These are phyloP conservation scores for Monosporozyma unispora DNA, from an alignment of 805 yeast genomes.

Conservation along the genomic window DNA sequence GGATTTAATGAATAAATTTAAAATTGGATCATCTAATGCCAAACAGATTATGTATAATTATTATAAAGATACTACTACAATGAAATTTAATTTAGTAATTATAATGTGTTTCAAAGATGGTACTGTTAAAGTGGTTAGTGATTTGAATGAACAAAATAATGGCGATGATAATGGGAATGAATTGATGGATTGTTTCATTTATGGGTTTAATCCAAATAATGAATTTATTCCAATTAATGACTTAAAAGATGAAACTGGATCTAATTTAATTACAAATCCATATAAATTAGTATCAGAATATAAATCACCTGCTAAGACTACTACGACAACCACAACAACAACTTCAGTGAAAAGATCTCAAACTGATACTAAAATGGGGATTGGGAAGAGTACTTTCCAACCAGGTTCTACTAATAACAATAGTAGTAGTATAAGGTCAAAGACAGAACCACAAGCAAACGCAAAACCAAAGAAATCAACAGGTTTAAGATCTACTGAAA, in stretches of 20 bases:
- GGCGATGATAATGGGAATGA: constrained; percentile 8
- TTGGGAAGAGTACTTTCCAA: not conserved
- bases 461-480: constrained; percentile 8
- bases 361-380: not conserved
- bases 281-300: constrained; percentile 2
- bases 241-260: constrained; percentile 1
- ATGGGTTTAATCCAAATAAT: constrained; percentile 28
- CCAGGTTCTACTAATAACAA: not conserved
- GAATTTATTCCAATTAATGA: constrained; percentile 18
- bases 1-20: constrained; percentile 20
- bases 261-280: constrained; percentile 16
- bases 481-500: constrained; percentile 26
- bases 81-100: constrained; percentile 24
- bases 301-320: constrained; percentile 1
- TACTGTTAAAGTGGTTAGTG: constrained; percentile 16
- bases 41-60: constrained; percentile 24
- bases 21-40: constrained; percentile 20
- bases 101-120: constrained; percentile 17
- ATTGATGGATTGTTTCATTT: constrained; percentile 26
- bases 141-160: constrained; percentile 6
- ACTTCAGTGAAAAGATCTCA: not conserved
- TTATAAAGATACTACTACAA: constrained; percentile 14
- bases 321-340: not conserved
- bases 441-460: constrained; percentile 2
- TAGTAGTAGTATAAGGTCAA: constrained; percentile 4